A percentile compares a stretch with the other conserved stretches of the same genome.
Evolutionary conservation across 2,329 filamentous ascomycete species (phyloP).

Genomic region (Lecanicillium sp.): DNA sequence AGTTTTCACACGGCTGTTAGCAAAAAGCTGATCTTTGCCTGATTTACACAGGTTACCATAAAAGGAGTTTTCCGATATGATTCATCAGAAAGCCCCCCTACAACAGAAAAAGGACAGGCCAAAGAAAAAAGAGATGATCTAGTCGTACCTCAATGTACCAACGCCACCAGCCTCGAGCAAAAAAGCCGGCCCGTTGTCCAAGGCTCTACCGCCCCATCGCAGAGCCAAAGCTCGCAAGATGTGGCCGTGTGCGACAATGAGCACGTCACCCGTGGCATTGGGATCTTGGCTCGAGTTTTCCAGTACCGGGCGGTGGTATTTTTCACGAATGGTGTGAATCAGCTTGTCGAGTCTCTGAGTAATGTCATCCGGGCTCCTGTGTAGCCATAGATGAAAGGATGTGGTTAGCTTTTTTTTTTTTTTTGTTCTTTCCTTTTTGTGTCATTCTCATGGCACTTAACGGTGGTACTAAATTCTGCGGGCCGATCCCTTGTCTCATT

Average conservation of each 20-base stretch:
- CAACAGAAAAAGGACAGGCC: not conserved
- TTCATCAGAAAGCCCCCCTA: not conserved
- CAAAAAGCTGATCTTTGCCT: too few relatives aligned
- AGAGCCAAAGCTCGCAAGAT: conserved; percentile 83
- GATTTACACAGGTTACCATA: too few relatives aligned
- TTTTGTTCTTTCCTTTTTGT: too few relatives aligned
- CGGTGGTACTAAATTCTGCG: too few relatives aligned
- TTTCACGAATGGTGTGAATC: conserved; percentile 64
- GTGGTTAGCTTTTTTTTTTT: too few relatives aligned
- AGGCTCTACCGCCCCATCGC: conserved; percentile 67
- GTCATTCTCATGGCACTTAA: too few relatives aligned
- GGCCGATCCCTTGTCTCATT: too few relatives aligned
- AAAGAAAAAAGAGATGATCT: not conserved
- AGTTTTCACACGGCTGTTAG: not conserved
- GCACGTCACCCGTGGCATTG: conserved; percentile 27
- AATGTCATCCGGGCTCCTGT: conserved; percentile 62
- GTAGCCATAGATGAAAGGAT: too few relatives aligned
- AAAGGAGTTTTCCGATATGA: too few relatives aligned
- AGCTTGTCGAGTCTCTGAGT: conserved; percentile 64
- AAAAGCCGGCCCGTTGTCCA: conserved; percentile 69
- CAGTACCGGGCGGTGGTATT: conserved; percentile 56
- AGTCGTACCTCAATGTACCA: conserved; percentile 61
- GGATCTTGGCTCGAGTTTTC: conserved; percentile 35
- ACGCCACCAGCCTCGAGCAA: conserved; percentile 85
- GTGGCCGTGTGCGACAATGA: conserved; percentile 82